phyloP scores from a whole-genome alignment of 2,329 filamentous ascomycete species.

The Penicillium glabrum region DNA sequence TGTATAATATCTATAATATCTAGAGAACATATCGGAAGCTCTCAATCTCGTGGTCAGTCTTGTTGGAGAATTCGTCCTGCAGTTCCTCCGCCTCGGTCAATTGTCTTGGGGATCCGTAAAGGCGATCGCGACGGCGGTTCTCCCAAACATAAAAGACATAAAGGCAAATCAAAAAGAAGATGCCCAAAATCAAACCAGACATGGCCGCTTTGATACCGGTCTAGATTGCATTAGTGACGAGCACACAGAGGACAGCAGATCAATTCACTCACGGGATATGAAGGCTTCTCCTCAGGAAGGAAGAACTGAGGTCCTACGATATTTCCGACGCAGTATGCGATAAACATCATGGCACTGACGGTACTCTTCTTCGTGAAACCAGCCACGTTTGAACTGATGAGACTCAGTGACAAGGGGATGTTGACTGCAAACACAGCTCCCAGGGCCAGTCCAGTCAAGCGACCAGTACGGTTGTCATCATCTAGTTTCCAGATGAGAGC shows the following conservation, averaged over 20 bases:
- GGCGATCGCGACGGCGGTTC: slow-evolving; percentile 29
- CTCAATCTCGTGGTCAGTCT: slow-evolving; percentile 36
- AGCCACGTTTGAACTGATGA: slow-evolving; percentile 37
- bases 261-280: slow-evolving; percentile 26
- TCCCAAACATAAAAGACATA: slow-evolving; percentile 31
- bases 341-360: slow-evolving; percentile 50
- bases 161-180: slow-evolving; percentile 31
- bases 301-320: slow-evolving; percentile 38
- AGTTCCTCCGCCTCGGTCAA: slow-evolving; percentile 28
- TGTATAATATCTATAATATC: background rate
- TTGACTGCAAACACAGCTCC: slow-evolving; percentile 35
- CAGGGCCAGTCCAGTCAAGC: slow-evolving; percentile 31
- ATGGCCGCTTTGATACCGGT: slow-evolving; percentile 35
- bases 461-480: slow-evolving; percentile 24
- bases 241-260: too few species aligned
- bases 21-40: slow-evolving; percentile 37
- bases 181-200: slow-evolving; percentile 29
- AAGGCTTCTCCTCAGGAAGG: slow-evolving; percentile 30
- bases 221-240: slow-evolving; percentile 14
- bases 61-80: slow-evolving; percentile 33
- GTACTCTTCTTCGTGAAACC: slow-evolving; percentile 38
- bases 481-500: slow-evolving; percentile 33
- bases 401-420: slow-evolving; percentile 35
- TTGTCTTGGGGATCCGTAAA: slow-evolving; percentile 26
- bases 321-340: slow-evolving; percentile 40